phyloP scores from a whole-genome alignment of 176 grass and related monocot genomes.

The Themeda triandra region DNA sequence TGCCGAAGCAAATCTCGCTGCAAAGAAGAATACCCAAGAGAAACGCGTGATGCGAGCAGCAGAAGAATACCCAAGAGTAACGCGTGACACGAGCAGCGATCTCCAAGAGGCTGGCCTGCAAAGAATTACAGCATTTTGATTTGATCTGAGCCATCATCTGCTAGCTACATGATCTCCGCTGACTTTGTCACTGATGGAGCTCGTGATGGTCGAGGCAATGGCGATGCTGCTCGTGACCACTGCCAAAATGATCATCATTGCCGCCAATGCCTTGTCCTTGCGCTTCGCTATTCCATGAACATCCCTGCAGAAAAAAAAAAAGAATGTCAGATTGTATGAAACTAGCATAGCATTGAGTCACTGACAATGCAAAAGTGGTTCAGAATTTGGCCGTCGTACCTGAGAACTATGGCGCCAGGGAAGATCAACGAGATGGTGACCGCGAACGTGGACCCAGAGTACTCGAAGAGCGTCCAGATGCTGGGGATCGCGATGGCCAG shows the following conservation, averaged over 20 bases:
- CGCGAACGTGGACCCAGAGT: slow-evolving; percentile 64
- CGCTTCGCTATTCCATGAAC: slow-evolving; percentile 58
- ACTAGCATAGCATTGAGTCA: not conserved
- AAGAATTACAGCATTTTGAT: not conserved
- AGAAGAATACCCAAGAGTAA: not conserved
- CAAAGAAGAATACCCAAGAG: not conserved
- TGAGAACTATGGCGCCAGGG: slow-evolving; percentile 73
- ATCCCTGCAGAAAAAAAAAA: slow-evolving; percentile 52
- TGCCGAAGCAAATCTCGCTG: not conserved
- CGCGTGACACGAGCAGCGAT: not conserved
- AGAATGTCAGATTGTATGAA: not conserved
- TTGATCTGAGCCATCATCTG: not conserved
- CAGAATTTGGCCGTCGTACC: slow-evolving; percentile 14
- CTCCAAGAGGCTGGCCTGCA: not conserved
- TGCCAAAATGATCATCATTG: slow-evolving; percentile 67
- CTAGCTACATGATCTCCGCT: not conserved
- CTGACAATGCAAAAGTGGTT: not conserved
- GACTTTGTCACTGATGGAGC: slow-evolving; percentile 22
- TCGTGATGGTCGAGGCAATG: slow-evolving; percentile 78
- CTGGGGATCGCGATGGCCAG: slow-evolving; percentile 63
- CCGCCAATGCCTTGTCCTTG: slow-evolving; percentile 68
- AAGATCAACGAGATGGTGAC: slow-evolving; percentile 88
- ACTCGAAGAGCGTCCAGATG: slow-evolving; percentile 91
- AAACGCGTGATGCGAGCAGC: not conserved
- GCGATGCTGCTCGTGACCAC: slow-evolving; percentile 78